These are phyloP conservation scores for Blastobotrys mokoenaii DNA, from an alignment of 805 yeast genomes.

Conservation along the genomic window DNA sequence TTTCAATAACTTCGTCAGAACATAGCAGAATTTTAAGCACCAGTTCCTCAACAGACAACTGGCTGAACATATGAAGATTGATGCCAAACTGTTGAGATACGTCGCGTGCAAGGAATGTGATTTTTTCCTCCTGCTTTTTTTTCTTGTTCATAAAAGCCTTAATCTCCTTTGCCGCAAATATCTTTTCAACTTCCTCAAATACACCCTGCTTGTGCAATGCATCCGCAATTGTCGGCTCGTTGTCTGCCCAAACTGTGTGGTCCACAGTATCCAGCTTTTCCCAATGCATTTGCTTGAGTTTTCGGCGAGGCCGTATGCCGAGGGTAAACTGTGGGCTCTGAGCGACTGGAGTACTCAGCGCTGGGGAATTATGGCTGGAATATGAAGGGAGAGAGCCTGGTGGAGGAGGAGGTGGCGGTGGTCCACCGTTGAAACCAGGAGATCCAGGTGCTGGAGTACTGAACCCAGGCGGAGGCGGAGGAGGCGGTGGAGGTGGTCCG, in stretches of 20 bases:
- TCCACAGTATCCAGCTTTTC: slow-evolving; percentile 80
- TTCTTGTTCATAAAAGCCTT: slow-evolving; percentile 38
- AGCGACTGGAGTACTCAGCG: slow-evolving; percentile 17
- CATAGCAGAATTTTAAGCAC: slow-evolving; percentile 69
- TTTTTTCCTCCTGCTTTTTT: slow-evolving; percentile 43
- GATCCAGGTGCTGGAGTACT: slow-evolving; percentile 16
- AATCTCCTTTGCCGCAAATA: slow-evolving; percentile 75
- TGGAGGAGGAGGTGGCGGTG: slow-evolving; percentile 27
- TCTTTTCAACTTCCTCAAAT: slow-evolving; percentile 71
- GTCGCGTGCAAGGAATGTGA: slow-evolving; percentile 71
- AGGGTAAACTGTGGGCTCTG: slow-evolving; percentile 11
- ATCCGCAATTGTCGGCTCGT: slow-evolving; percentile 40
- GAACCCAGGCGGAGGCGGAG: slow-evolving; percentile 15
- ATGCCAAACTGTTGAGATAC: slow-evolving; percentile 93
- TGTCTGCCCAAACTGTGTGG: slow-evolving; percentile 71
- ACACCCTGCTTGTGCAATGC: slow-evolving; percentile 70
- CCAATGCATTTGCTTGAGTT: slow-evolving; percentile 95
- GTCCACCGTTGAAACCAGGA: slow-evolving; percentile 16
- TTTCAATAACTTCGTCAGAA: slow-evolving; percentile 60
- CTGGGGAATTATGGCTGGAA: slow-evolving; percentile 13
- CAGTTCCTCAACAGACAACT: slow-evolving; percentile 52
- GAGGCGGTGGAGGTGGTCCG: slow-evolving; percentile 26
- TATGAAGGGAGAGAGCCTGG: slow-evolving; percentile 29
- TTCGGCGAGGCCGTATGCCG: slow-evolving; percentile 50
- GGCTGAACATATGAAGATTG: slow-evolving; percentile 71